Evolutionary conservation across 441 rosid genomes (phyloP), one percentile per base, ranked within the genome.

Genomic region (Breynia disticha): DNA sequence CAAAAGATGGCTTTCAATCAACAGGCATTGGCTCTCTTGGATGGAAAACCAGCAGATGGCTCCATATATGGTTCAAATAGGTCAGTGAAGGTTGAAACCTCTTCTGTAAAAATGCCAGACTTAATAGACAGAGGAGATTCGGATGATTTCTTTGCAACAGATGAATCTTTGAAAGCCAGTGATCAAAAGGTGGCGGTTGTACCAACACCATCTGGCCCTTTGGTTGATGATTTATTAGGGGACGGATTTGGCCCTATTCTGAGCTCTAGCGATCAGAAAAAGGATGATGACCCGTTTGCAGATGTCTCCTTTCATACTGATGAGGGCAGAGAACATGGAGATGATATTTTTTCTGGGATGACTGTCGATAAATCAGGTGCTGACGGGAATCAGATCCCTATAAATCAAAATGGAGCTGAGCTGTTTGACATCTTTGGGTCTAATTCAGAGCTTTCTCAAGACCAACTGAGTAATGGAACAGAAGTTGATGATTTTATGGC

Each of bases 301-400:
- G 97, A 76, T 62, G 97, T 91, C 51, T 84, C 89, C 48, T 91
- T 91, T 71, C 89, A 78, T 67, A 53, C 82, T 15, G 68, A 52
- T 55, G 83, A 74, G 64, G 74, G 54, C 62, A 72, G 61, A 69
- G 91, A 72, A 50, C 78, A 22, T 32, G 56, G 50, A 32, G 90
- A 82, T 67, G 95, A 86, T 68, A 73, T 91, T 44, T 91, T 91
- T 76, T 76, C 91, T 20, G 95, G 95, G 61, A 76, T 91, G 95
- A 68, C 72, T 37, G 88, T 72, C 66, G 77, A 66, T 58, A 79
- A 76, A 57, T 63, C 68, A 28, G 72, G 54, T 52, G 52, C 47
- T 51, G 55, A 58, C 57, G 79, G 55, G 63, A 78, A 75, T 70
- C 68, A 70, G 39, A 42, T 35, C 46, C 46, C 57, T 9, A 55